A percentile compares a stretch with the other conserved stretches of the same genome.
phyloP scores from a whole-genome alignment of 169 alveolate genomes.

The Plasmodium inui region DNA sequence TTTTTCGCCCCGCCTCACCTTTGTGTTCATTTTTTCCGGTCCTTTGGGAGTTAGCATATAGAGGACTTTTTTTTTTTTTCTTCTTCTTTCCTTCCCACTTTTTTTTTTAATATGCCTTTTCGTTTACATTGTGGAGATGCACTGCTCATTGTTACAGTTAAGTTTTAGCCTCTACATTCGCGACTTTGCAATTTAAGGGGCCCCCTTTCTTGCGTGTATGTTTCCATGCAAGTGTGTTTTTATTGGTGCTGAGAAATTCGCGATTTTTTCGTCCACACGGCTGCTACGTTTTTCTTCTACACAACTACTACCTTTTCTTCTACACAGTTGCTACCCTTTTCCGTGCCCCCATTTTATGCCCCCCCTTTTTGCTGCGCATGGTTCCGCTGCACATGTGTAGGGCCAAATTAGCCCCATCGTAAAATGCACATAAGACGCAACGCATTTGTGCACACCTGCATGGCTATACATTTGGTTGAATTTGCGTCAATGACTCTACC shows the following conservation, averaged over 20 bases:
- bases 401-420: neutral
- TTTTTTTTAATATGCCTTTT: constrained; percentile 3
- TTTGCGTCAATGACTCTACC: neutral
- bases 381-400: neutral
- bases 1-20: neutral
- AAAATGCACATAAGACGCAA: neutral
- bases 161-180: neutral
- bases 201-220: neutral
- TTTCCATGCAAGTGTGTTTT: neutral
- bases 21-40: neutral
- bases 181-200: neutral
- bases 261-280: neutral
- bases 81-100: neutral
- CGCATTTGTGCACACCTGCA: neutral
- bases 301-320: too few relatives aligned
- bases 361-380: neutral
- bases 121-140: neutral
- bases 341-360: too few relatives aligned
- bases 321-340: too few relatives aligned
- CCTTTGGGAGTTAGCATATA: neutral
- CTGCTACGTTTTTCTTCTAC: neutral
- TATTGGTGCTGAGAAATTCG: neutral
- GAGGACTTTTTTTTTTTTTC: neutral
- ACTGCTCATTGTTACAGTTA: neutral
- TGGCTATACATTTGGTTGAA: neutral